A percentile compares a stretch with the other conserved stretches of the same genome.
Conservation (phyloP, 768 basidiomycete genomes). For the Tulasnella sp. region DNA sequence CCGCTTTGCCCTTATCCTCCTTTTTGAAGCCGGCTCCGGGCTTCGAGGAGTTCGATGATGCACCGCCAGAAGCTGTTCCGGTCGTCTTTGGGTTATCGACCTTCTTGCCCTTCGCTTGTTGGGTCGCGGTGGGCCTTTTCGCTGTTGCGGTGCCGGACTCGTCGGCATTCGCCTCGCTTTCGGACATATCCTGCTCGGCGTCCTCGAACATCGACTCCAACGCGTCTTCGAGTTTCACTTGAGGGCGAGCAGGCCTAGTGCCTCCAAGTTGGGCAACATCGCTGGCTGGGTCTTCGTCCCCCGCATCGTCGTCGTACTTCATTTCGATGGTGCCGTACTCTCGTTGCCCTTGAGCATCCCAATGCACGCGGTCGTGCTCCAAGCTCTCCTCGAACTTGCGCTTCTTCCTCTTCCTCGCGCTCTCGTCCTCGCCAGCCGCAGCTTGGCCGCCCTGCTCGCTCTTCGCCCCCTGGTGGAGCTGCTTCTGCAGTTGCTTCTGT, state of each 20-base stretch:
- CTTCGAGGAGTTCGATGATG: neutral
- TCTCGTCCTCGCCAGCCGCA: neutral
- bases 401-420: slow-evolving; percentile 22
- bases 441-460: neutral
- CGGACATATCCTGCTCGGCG: neutral
- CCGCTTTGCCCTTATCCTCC: neutral
- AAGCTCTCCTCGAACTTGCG: slow-evolving; percentile 25
- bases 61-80: neutral
- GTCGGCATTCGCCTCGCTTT: neutral
- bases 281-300: neutral
- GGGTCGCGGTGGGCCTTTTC: neutral
- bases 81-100: neutral
- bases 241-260: neutral
- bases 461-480: neutral
- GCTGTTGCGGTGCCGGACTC: neutral
- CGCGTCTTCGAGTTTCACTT: neutral
- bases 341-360: slow-evolving; percentile 25
- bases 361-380: slow-evolving; percentile 26
- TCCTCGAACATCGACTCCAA: neutral
- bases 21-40: neutral
- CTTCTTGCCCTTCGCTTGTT: neutral
- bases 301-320: slow-evolving; percentile 10
- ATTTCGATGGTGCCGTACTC: slow-evolving; percentile 3
- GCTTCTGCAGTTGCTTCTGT: neutral
- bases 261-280: neutral